phyloP scores from a whole-genome alignment of 352 stramenopile genomes.

The Phytophthora lateralis region DNA sequence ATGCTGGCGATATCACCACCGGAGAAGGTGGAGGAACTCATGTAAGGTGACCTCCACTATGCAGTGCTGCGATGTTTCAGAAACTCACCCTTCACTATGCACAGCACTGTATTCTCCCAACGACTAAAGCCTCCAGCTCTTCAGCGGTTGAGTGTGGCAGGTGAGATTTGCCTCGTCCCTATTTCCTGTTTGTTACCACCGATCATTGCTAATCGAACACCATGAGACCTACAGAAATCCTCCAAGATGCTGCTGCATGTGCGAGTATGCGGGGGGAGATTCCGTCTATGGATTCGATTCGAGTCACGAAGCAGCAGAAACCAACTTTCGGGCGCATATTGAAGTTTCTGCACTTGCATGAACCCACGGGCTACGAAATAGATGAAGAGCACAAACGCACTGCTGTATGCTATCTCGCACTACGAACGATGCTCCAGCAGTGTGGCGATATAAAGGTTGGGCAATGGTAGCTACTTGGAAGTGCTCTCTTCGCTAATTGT shows the following conservation, averaged over 20 bases:
- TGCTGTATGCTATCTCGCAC: conserved; percentile 54
- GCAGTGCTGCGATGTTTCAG: background rate
- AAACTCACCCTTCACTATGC: background rate
- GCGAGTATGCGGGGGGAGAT: conserved; percentile 32
- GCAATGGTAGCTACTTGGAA: background rate
- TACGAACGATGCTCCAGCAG: conserved; percentile 60
- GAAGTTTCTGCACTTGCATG: conserved; percentile 60
- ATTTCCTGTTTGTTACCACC: background rate
- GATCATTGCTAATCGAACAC: background rate
- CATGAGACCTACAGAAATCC: conserved; percentile 46
- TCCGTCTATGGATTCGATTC: conserved; percentile 43
- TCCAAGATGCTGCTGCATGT: conserved; percentile 44
- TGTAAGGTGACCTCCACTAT: conserved; percentile 32
- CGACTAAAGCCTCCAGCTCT: conserved; percentile 46
- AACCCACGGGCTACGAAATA: conserved; percentile 62
- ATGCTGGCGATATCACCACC: conserved; percentile 50
- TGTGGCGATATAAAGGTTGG: conserved; percentile 60
- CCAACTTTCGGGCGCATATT: conserved; percentile 47
- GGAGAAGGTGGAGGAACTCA: conserved; percentile 59
- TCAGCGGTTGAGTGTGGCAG: conserved; percentile 53
- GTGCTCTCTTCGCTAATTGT: background rate
- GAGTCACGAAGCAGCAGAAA: conserved; percentile 44
- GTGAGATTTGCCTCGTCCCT: conserved; percentile 17
- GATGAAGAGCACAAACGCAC: conserved; percentile 59
- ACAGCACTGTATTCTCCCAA: conserved; percentile 52